Base-by-base conservation (phyloP, 495 filamentous ascomycete species). In the Penicillium mononematosum region DNA sequence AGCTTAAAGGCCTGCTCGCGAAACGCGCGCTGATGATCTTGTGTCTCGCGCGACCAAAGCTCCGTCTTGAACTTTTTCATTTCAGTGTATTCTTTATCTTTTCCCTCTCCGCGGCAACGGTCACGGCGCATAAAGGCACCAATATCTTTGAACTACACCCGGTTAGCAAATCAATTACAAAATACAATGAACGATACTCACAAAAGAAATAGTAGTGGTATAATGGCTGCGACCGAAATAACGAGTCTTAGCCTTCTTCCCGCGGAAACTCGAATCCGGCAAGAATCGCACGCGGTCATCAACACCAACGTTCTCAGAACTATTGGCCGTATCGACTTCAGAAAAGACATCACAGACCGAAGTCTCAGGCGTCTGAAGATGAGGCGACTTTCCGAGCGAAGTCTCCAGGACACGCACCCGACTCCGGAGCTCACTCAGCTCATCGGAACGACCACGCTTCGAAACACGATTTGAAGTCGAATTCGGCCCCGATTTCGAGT, bases 221-320 rank as follows among this genome's bases (percentile, higher is more conserved):
- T 70, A 67, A 55, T 80, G 74, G 43, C 74, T 80, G 9, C 79
- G 72, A 20, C 81, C 81, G 48, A 75, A 76, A 60, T 77, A 82
- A 27, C 74, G 67, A 0, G 77, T 80, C 51, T 78, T 77, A 41
- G 72, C 72, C 29, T 73, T 71, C 50, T 75, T 81, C 10, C 79
- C 79, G 19, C 79, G 70, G 45, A 82, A 82, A 55, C 63, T 69
- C n/a, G 41, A 47, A 29, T 66, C 67, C 0, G 70, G 65, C 19
- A 76, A 50, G 36, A 61, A 64, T 8, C 64, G 63, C 12, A 76
- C 69, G 3, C 62, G 55, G 29, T 70, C 67, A 38, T 70, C 62
- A 53, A 78, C 64, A 50, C 70, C 50, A 31, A 64, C 57, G 61
- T 68, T 56, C 25, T 73, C 68, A 8, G 55, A 24, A 25, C 66